A percentile compares a stretch with the other conserved stretches of the same genome.
Evolutionary conservation across 768 basidiomycete genomes (phyloP).

Genomic region (Phallus indusiatus): DNA sequence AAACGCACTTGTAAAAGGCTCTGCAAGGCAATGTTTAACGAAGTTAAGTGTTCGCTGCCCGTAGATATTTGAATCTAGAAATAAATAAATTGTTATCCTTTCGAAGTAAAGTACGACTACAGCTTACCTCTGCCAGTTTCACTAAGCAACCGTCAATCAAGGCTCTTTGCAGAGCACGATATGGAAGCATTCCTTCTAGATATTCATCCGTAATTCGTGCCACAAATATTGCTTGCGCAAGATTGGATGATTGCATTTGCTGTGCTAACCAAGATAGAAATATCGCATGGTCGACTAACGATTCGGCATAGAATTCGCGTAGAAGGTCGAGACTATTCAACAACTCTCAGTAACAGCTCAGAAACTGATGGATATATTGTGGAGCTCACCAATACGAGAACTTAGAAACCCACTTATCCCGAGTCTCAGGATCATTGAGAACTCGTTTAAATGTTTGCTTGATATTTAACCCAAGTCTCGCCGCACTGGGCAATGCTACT

Average conservation of each 20-base stretch:
- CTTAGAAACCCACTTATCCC: conserved; percentile 69
- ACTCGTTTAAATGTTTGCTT: conserved; percentile 81
- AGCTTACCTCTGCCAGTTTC: conserved; percentile 54
- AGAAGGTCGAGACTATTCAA: conserved; percentile 52
- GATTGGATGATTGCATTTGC: conserved; percentile 66
- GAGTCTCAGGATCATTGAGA: conserved; percentile 56
- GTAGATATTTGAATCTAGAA: conserved; percentile 45
- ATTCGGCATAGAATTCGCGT: conserved; percentile 70
- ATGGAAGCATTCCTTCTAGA: conserved; percentile 54
- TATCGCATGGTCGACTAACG: conserved; percentile 67
- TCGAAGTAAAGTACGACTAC: background rate
- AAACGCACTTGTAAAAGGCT: conserved; percentile 50
- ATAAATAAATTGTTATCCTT: background rate
- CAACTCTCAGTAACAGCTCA: background rate
- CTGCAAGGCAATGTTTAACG: conserved; percentile 44
- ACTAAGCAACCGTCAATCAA: conserved; percentile 62
- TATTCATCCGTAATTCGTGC: conserved; percentile 74
- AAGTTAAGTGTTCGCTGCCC: conserved; percentile 44
- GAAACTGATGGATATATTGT: background rate
- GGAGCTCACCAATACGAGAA: conserved; percentile 63
- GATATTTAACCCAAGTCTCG: conserved; percentile 66
- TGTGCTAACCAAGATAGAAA: conserved; percentile 75
- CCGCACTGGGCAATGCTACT: conserved; percentile 71
- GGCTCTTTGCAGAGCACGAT: conserved; percentile 58
- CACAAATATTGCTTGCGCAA: conserved; percentile 74